Conservation (phyloP, 257 asterid genomes). For the Anisodus tanguticus region DNA sequence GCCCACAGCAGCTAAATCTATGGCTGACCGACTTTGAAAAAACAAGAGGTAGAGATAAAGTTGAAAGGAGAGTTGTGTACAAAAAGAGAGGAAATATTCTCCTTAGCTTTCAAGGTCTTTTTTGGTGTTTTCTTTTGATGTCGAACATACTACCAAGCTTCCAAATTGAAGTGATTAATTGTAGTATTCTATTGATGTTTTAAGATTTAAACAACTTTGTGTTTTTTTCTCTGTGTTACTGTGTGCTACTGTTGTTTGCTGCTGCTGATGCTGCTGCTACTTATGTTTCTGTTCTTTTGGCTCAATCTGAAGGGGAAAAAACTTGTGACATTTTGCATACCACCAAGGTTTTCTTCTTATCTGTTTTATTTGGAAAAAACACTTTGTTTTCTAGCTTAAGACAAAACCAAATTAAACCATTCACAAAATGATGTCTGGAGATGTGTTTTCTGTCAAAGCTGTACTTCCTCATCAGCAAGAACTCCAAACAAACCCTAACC, state of each 20-base stretch:
- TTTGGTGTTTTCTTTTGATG: slow-evolving; percentile 62
- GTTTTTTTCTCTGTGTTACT: background rate
- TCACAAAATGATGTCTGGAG: slow-evolving; percentile 75
- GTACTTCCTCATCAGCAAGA: slow-evolving; percentile 38
- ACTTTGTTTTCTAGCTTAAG: slow-evolving; percentile 46
- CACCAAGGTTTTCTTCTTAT: slow-evolving; percentile 52
- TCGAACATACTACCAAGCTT: slow-evolving; percentile 46
- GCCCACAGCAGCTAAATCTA: slow-evolving; percentile 23
- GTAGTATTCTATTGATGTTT: slow-evolving; percentile 36
- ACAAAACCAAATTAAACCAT: background rate
- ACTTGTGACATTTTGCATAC: slow-evolving; percentile 47
- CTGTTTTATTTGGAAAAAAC: slow-evolving; percentile 60
- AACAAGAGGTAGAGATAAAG: slow-evolving; percentile 50
- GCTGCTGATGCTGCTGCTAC: slow-evolving; percentile 15
- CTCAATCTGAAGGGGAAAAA: slow-evolving; percentile 29
- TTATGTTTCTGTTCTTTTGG: slow-evolving; percentile 42
- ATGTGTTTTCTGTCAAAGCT: slow-evolving; percentile 58
- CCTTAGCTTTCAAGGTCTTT: slow-evolving; percentile 50
- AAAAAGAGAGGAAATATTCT: slow-evolving; percentile 60
- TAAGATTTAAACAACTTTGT: slow-evolving; percentile 35
- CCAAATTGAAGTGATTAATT: background rate
- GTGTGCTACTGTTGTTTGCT: slow-evolving; percentile 31
- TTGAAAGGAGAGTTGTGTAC: slow-evolving; percentile 48
- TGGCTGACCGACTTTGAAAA: slow-evolving; percentile 80
- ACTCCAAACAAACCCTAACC: slow-evolving; percentile 56